These are phyloP conservation scores for Cladorrhinum sp. DNA, from an alignment of 2,329 filamentous ascomycete genomes.

Conservation along the genomic window DNA sequence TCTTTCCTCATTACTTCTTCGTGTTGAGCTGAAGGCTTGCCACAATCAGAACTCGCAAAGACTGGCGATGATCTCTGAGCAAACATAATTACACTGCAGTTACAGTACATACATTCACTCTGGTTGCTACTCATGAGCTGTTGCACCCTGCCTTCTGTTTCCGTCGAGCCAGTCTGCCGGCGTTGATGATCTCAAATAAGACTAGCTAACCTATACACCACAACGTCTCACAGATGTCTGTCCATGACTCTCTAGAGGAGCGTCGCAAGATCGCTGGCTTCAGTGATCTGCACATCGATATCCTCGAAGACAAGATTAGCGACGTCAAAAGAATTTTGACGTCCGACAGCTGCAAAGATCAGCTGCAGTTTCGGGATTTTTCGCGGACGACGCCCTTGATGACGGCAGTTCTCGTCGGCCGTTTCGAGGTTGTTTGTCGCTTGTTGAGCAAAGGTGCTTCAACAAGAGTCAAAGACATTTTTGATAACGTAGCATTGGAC, in stretches of 20 bases:
- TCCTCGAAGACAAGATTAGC: background rate
- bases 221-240: background rate
- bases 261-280: background rate
- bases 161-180: too few species aligned
- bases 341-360: background rate
- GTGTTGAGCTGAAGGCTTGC: too few species aligned
- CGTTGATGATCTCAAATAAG: too few species aligned
- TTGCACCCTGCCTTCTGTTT: background rate
- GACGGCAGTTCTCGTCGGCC: slow-evolving; percentile 14
- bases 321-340: background rate
- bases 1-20: too few species aligned
- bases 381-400: slow-evolving; percentile 15
- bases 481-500: background rate
- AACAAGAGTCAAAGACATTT: background rate
- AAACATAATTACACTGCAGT: too few species aligned
- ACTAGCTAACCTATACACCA: background rate
- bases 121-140: too few species aligned
- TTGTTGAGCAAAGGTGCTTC: slow-evolving; percentile 13
- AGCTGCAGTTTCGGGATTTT: background rate
- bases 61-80: too few species aligned
- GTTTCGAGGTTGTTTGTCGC: slow-evolving; percentile 1
- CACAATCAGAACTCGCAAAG: too few species aligned
- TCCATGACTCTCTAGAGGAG: background rate
- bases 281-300: slow-evolving; percentile 5
- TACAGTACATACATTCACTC: too few species aligned